phyloP scores from a whole-genome alignment of 305 asterid species.

The Plantago lanceolata region DNA sequence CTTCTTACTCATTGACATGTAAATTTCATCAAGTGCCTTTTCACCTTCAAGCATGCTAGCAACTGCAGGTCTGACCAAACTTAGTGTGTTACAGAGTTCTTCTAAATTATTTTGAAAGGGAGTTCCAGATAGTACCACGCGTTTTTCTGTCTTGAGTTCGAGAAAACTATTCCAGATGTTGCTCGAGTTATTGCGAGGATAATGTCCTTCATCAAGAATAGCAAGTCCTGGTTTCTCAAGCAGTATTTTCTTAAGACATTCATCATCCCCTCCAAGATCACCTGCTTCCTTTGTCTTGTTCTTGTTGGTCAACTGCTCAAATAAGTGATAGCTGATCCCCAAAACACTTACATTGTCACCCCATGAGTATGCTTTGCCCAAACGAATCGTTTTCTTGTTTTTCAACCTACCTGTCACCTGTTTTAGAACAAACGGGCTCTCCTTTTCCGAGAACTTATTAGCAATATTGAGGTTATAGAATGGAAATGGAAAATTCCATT shows the following conservation, averaged over 20 bases:
- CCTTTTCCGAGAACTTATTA: slow-evolving; percentile 20
- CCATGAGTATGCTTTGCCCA: slow-evolving; percentile 34
- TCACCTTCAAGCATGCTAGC: slow-evolving; percentile 23
- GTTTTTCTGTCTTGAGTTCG: slow-evolving; percentile 27
- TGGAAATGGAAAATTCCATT: slow-evolving; percentile 35
- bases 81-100: slow-evolving; percentile 40
- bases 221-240: slow-evolving; percentile 28
- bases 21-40: background rate
- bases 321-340: slow-evolving; percentile 30
- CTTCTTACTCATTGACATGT: slow-evolving; percentile 18
- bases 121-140: slow-evolving; percentile 36
- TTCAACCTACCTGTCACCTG: background rate
- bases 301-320: slow-evolving; percentile 22
- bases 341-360: slow-evolving; percentile 22
- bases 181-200: slow-evolving; percentile 30
- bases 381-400: slow-evolving; percentile 14
- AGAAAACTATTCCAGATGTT: slow-evolving; percentile 26
- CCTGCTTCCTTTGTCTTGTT: background rate
- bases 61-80: slow-evolving; percentile 34
- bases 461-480: slow-evolving; percentile 35
- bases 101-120: slow-evolving; percentile 38
- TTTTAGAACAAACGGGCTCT: slow-evolving; percentile 5
- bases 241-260: slow-evolving; percentile 20
- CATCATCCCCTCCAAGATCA: background rate
- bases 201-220: slow-evolving; percentile 45